Conservation (phyloP, 805 yeast species). For the Saccharomycopsis fodiens region DNA sequence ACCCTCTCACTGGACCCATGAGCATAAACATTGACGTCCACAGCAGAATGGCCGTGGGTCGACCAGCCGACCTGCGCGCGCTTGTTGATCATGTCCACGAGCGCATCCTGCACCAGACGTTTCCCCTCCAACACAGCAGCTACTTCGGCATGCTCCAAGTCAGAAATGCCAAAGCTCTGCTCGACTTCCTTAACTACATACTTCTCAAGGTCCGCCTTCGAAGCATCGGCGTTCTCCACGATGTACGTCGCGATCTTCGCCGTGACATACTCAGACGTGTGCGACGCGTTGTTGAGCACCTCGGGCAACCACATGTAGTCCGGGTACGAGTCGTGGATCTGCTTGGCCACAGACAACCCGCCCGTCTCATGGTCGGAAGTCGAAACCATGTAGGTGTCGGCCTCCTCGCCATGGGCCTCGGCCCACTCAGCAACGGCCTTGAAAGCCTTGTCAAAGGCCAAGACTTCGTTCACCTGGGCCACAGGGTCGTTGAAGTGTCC, state of each 20-base stretch:
- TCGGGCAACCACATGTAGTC: conserved; percentile 87
- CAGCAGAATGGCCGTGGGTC: conserved; percentile 94
- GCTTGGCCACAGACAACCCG: conserved; percentile 84
- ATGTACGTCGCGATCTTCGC: conserved; percentile 34
- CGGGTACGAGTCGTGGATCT: conserved; percentile 60
- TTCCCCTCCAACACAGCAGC: conserved; percentile 31
- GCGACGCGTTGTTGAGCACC: conserved; percentile 57
- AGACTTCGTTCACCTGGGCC: conserved; percentile 85
- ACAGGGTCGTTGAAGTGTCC: conserved; percentile 94
- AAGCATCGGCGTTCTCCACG: conserved; percentile 25
- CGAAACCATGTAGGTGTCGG: conserved; percentile 70
- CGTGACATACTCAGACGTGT: conserved; percentile 69
- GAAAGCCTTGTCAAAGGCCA: conserved; percentile 82
- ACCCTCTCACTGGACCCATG: conserved; percentile 51
- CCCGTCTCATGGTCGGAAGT: conserved; percentile 97
- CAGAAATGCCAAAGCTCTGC: conserved; percentile 58
- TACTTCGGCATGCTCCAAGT: conserved; percentile 50
- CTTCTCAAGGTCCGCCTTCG: conserved; percentile 26
- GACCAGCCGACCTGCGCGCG: conserved; percentile 94
- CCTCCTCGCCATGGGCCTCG: conserved; percentile 43
- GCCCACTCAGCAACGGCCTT: conserved; percentile 66
- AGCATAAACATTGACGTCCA: conserved; percentile 88
- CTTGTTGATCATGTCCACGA: conserved; percentile 66
- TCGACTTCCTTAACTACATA: conserved; percentile 53
- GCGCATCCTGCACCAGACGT: conserved; percentile 33